Evolutionary conservation across 2,329 filamentous ascomycete species (phyloP), one percentile per base, ranked within the genome.

Genomic region (Cladobotryum mycophilum): DNA sequence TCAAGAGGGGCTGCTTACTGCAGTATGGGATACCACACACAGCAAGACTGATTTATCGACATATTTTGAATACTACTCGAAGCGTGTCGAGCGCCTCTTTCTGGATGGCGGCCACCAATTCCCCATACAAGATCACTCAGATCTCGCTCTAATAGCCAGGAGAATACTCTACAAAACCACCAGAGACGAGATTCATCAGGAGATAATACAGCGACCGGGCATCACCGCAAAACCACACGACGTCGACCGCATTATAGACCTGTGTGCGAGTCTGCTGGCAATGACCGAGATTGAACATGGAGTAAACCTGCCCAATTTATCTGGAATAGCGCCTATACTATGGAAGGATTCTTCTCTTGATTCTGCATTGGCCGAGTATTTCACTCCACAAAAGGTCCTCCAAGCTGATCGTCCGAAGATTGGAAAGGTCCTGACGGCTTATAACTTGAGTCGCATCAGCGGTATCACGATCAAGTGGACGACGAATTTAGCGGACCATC

Each of bases 401-500:
- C 48, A 44, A 22, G 48, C 48, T 2, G 48, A 50, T n/a, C 48
- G 30, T 18, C 13, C 38, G 2, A 47, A 51, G 7, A 43, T 53
- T 17, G 51, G 46, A 3, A 51, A 51, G 30, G 37, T 47, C 2
- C 48, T 48, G 1, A 55, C 49, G 1, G 53, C 46, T 12, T 14
- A 46, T 1, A 49, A 57, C 13, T 13, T 57, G 25, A 44, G 14
- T n/a, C 47, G 42, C 8, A 65, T 74, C 9, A 69, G 62, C 0
- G 70, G 70, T 1, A 60, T 75, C 12, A 25, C 64, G 14, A 59
- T 67, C 5, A 48, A 56, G 5, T 68, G 64, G 60, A 75, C 72
- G 0, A 58, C 62, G 18, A 73, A 75, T 41, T 52, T 75, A 3
- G 57, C 64, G 0, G 69, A 74, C 48, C 72, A 75, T 53, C 59